These are phyloP conservation scores for Penicillium herquei DNA, from an alignment of 495 filamentous ascomycete genomes.

Conservation along the genomic window DNA sequence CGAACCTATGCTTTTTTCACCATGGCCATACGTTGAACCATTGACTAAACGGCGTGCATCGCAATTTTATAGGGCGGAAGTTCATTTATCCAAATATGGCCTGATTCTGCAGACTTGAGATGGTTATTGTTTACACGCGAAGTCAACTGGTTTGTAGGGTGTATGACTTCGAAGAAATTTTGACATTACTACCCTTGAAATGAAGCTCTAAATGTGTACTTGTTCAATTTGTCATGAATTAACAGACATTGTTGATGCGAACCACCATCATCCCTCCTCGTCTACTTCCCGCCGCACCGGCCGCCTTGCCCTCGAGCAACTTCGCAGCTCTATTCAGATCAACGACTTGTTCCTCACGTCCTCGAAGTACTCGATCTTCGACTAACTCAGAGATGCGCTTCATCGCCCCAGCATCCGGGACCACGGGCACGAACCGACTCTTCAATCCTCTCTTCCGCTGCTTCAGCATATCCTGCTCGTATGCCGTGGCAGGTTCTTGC, in stretches of 20 bases:
- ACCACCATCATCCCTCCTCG: slow-evolving; percentile 37
- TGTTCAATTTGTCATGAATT: not conserved
- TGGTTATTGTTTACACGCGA: too few relatives aligned
- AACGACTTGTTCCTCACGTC: slow-evolving; percentile 30
- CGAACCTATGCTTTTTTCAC: too few relatives aligned
- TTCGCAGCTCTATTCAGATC: slow-evolving; percentile 32
- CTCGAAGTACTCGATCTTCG: slow-evolving; percentile 30
- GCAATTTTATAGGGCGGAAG: too few relatives aligned
- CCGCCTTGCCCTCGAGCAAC: slow-evolving; percentile 28
- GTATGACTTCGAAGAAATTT: too few relatives aligned
- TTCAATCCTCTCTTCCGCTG: slow-evolving; percentile 25
- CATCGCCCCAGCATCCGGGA: slow-evolving; percentile 33
- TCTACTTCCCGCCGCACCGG: slow-evolving; percentile 24
- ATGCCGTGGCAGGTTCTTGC: slow-evolving; percentile 9
- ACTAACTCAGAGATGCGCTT: slow-evolving; percentile 33
- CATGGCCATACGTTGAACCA: too few relatives aligned
- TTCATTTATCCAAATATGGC: too few relatives aligned
- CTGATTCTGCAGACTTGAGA: too few relatives aligned
- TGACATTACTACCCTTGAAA: too few relatives aligned
- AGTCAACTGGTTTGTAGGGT: too few relatives aligned
- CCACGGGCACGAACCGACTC: slow-evolving; percentile 40
- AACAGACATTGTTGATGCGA: slow-evolving; percentile 24
- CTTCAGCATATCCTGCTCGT: slow-evolving; percentile 15
- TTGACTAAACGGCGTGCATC: too few relatives aligned
- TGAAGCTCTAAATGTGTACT: not conserved